Evolutionary conservation across 805 yeast species (phyloP).

Genomic region (Lipomyces kockii): DNA sequence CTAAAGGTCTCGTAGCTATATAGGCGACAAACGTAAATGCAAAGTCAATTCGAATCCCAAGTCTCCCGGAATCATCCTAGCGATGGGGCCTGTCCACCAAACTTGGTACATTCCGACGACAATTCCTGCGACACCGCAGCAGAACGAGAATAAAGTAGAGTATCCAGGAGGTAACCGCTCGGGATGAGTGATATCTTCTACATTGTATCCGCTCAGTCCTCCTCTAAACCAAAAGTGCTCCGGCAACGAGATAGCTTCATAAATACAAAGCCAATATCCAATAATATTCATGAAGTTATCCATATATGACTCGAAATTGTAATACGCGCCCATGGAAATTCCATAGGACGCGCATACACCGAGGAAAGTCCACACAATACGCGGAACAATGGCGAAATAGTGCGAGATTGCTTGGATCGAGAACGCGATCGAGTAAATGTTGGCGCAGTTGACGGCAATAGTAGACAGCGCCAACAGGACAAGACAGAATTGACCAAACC

Average conservation of each 20-base stretch:
- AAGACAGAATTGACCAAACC: constrained; percentile 88
- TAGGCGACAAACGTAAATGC: constrained; percentile 67
- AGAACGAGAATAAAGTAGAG: constrained; percentile 80
- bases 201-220: constrained; percentile 54
- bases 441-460: constrained; percentile 89
- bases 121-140: constrained; percentile 83
- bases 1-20: constrained; percentile 64
- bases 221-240: constrained; percentile 82
- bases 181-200: constrained; percentile 56
- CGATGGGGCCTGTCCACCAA: constrained; percentile 80
- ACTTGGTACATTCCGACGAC: constrained; percentile 85
- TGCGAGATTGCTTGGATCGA: constrained; percentile 87
- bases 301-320: constrained; percentile 72
- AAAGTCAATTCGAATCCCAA: constrained; percentile 80
- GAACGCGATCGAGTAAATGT: constrained; percentile 87
- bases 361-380: constrained; percentile 77
- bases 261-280: constrained; percentile 88
- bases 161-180: constrained; percentile 68
- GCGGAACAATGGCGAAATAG: constrained; percentile 72
- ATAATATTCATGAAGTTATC: constrained; percentile 86
- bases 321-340: constrained; percentile 85
- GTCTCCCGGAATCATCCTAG: constrained; percentile 69
- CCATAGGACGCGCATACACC: constrained; percentile 82
- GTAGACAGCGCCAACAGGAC: constrained; percentile 85
- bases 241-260: constrained; percentile 68